Base-by-base conservation (phyloP, 805 yeast genomes). In the Teunomyces kruisii region DNA sequence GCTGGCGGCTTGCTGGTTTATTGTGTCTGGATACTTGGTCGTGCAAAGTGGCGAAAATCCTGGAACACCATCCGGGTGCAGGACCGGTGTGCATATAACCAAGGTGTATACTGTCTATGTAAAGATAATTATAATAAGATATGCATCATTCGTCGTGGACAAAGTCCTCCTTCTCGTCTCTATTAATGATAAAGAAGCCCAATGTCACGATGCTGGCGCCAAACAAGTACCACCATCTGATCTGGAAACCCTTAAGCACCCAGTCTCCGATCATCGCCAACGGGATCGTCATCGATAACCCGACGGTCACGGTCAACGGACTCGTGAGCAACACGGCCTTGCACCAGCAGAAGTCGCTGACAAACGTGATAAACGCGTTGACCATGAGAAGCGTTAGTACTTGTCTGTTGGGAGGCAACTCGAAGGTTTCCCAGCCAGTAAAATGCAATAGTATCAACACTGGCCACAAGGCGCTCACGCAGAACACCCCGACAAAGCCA, bases 261-360 rank as follows among this genome's bases (percentile, higher is more conserved):
- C 89, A 75, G 61, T 94, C 99, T 26, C 97, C 96, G 27, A 89
- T 63, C 88, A 94, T 87, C 0, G 97, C 96, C 42, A 94, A 76
- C 2, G 99, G 99, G 14, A 94, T 94, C 0, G 98, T 92, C 48
- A 91, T 80, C 15, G 96, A 85, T 26, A 94, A 72, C 0, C 99
- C 99, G 9, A 94, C 96, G 0, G 99, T 94, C 2, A 92, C 98
- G 0, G 96, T 91, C 52, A 94, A 72, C 1, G 99, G 99, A 36
- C 94, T 85, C 0, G 99, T 94, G 58, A 94, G 70, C 27, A 94
- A 75, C 80, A 91, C 94, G 0, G 98, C 96, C 51, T 88, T 81
- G 28, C 96, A 96, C 99, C 99, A 94, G 57, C 95, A 83, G 55
- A 85, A 90, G 62, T 94, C 99, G 32, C 96, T 85, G 12, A 91